Evolutionary conservation across 169 alveolate genomes (phyloP), one percentile per base, ranked within the genome.

Genomic region (Plasmodium sp.): DNA sequence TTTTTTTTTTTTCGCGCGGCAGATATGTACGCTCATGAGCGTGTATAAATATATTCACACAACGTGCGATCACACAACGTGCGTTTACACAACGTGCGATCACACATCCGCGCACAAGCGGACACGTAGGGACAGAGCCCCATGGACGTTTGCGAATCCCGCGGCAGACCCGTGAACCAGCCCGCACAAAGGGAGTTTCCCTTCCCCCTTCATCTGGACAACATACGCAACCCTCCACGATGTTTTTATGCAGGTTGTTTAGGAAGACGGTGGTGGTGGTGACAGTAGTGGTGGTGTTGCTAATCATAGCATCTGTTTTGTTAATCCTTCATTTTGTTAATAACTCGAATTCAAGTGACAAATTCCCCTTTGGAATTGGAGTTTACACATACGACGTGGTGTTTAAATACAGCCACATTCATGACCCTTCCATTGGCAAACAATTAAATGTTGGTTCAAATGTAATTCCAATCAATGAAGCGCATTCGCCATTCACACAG

Each of bases 401-500:
- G 41, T 51, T 33, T 33, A 91, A 48, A 48, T 91, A 91, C 71
- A 27, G 74, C 10, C 95, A 91, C 27, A 72, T 81, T 48, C 95
- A 91, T 74, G 95, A 81, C 31, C 91, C 92, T 6, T 18, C 67
- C 9, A 7, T 43, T 9, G 95, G 84, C 6, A 14, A 72, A n/a
- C 71, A 67, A 48, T 12, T 51, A 81, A 91, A 81, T 45, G 75
- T 39, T 2, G 95, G 43, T 16, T 33, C 80, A 10, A 41, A 14
- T 41, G 39, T 74, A 2, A 18, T 62, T 12, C 67, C 45, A 67
- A 81, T 14, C 31, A 33, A 91, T 67, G 54, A 4, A 54, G 62
- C 22, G 0, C 77, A 67, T 2, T 7, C 27, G n/a, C 97, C 97
- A 10, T 95, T 94, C 72, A 95, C 96, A 0, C 97, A 95, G 58